Conservation (phyloP, 2,329 filamentous ascomycete species). For the Geoglossum cookeanum region DNA sequence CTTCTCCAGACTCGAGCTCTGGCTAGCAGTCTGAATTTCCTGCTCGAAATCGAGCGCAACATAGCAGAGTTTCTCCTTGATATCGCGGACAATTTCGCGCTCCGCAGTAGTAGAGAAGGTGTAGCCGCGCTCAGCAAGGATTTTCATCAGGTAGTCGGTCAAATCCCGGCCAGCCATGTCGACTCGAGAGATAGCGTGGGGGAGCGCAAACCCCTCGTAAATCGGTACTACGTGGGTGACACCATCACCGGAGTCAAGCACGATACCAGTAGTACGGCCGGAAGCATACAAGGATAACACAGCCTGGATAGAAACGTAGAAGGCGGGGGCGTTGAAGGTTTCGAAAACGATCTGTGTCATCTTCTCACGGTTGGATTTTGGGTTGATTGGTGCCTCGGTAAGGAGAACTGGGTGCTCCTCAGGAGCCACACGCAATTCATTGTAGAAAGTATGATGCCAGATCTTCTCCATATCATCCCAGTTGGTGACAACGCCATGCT, state of each 20-base stretch:
- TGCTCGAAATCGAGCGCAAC: conserved; percentile 99
- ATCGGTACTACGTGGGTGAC: conserved; percentile 99
- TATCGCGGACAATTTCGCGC: conserved; percentile 99
- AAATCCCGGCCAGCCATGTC: conserved; percentile 99
- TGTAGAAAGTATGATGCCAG: conserved; percentile 99
- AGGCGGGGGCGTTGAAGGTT: conserved; percentile 99
- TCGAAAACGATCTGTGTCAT: conserved; percentile 99
- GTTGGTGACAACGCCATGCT: conserved; percentile 99
- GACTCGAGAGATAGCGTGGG: conserved; percentile 98
- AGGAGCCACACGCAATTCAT: conserved; percentile 98
- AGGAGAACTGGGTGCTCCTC: conserved; percentile 99
- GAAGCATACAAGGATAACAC: conserved; percentile 98
- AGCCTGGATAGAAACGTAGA: conserved; percentile 99
- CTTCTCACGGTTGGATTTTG: conserved; percentile 99
- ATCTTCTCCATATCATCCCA: conserved; percentile 99
- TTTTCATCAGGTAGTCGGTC: conserved; percentile 99
- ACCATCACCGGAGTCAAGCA: conserved; percentile 99
- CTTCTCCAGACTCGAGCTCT: conserved; percentile 98
- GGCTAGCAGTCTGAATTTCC: conserved; percentile 98
- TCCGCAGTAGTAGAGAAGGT: conserved; percentile 99
- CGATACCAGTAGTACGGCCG: conserved; percentile 99
- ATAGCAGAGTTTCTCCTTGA: conserved; percentile 99
- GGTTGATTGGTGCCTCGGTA: conserved; percentile 99
- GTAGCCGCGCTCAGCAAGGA: conserved; percentile 97
- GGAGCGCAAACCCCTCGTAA: conserved; percentile 99